Evolutionary conservation across 2,329 filamentous ascomycete genomes (phyloP), one percentile per base, ranked within the genome.

Genomic region (Sporothrix globosa): DNA sequence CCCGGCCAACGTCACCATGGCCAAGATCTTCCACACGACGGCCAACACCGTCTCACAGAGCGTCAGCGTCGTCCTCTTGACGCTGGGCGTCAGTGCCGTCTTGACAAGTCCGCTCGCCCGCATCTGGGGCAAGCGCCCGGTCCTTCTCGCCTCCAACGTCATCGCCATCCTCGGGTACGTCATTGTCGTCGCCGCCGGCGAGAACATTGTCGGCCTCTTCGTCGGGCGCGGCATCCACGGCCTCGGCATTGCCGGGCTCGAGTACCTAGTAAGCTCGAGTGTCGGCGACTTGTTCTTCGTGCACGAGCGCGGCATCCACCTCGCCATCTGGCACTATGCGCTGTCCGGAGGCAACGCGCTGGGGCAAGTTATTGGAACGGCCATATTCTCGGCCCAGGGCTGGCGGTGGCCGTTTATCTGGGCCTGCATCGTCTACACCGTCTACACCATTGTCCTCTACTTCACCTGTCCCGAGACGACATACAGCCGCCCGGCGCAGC

Each of bases 41-140:
- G 78, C 78, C 61, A 79, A 78, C 71, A 73, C 71, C 9, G 75
- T 79, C 17, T 78, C 78, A 24, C 77, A 75, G n/a, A 75, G 77
- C n/a, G 75, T 79, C 3, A 77, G 77, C 46, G 79, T 77, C 72
- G 77, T 77, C 7, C 74, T 79, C 52, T 83, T 94, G 78, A 83
- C 97, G 82, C 89, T 97, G 78, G 88, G 88, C 76, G 87, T 88
- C 77, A 88, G 94, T 78, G 92, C 87, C 78, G 74, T 79, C 69
- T 74, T 78, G 44, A 77, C 77, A 48, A 79, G 78, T 56, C 76
- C 70, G 34, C 73, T 72, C 74, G 77, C 70, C 52, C 75, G 73
- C 56, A 75, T 74, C 46, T 80, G 77, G 72, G 78, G 78, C 13
- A 77, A 78, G 53, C 75, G 78, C 1, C 78, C 78, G 0, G 74